Evolutionary conservation across 169 alveolate genomes (phyloP), one percentile per base, ranked within the genome.

Genomic region (Perkinsus olseni): DNA sequence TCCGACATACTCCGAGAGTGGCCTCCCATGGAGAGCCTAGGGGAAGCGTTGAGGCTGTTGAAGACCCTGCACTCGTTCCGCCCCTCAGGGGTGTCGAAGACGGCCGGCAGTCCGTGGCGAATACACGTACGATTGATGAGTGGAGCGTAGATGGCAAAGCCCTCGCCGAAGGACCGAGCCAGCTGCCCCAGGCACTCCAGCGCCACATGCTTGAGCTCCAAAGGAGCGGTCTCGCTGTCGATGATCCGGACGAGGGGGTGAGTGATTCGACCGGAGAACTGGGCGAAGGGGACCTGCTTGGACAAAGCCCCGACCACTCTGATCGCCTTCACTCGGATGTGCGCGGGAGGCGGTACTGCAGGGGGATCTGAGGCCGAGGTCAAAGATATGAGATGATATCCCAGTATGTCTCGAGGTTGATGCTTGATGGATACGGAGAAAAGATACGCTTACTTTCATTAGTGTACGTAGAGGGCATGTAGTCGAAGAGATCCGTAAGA

Each of bases 161-260:
- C 92, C 20, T 38, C 92, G 74, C 92, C 92, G 74, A 38, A 91
- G 24, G 62, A n/a, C 4, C 92, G 39, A 28, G 39, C 36, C 38
- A 91, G 6, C 74, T 24, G 40, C 11, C 74, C 92, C 74, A 91
- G 62, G 13, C 74, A 38, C 34, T 39, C 62, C 74, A 91, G 62
- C 28, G 92, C 92, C 0, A 40, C 92, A 10, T 10, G 40, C 92
- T 91, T 91, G 31, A 91, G 39, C 74, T 91, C 92, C 3, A 38
- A 36, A 0, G 92, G 92, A 38, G 48, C 62, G 74, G 38, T 28
- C 0, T 38, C 38, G 48, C 21, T 40, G 92, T 91, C 92, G 62
- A 91, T n/a, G 8, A 91, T 91, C 21, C 92, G 92, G 74, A 91
- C 50, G 39, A 91, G 74, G 37, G 92, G 62, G 20, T 91, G 92